phyloP scores from a whole-genome alignment of 371 early-diverging fungal genomes.

The Zopfochytrium polystomum region DNA sequence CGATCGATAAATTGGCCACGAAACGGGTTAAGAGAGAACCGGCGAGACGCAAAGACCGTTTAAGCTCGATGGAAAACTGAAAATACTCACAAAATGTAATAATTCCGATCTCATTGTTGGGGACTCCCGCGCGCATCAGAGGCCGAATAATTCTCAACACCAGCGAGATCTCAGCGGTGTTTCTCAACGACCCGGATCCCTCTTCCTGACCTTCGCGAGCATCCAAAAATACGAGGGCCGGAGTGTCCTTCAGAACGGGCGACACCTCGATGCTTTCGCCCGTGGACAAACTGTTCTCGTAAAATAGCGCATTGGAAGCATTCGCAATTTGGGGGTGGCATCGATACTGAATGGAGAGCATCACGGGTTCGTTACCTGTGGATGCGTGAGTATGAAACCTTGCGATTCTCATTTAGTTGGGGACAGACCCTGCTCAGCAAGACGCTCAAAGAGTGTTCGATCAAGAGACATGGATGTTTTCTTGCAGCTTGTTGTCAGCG shows the following conservation, averaged over 20 bases:
- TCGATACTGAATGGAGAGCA: conserved; percentile 84
- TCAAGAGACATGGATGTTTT: conserved; percentile 61
- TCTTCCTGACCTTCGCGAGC: conserved; percentile 39
- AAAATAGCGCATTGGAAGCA: conserved; percentile 80
- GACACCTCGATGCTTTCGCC: conserved; percentile 4
- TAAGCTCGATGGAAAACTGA: too few relatives aligned
- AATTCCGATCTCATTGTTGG: conserved; percentile 56
- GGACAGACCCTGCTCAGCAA: conserved; percentile 51
- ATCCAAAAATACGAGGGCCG: conserved; percentile 70
- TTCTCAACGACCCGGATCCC: conserved; percentile 13
- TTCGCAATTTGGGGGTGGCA: conserved; percentile 81
- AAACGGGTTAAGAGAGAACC: too few relatives aligned
- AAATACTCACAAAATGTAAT: conserved; percentile 68
- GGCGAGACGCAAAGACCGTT: too few relatives aligned
- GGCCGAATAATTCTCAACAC: conserved; percentile 45
- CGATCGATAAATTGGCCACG: too few relatives aligned
- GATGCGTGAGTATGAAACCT: neutral
- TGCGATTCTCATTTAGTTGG: neutral
- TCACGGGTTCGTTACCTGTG: conserved; percentile 45
- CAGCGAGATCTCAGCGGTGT: conserved; percentile 54
- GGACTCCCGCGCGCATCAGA: conserved; percentile 42
- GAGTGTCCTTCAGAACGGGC: conserved; percentile 44
- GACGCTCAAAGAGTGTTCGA: conserved; percentile 81
- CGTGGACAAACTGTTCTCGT: conserved; percentile 53
- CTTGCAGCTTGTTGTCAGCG: conserved; percentile 51